Conservation (phyloP, 108 stramenopile species). For the Fragilariopsis cylindrus region DNA sequence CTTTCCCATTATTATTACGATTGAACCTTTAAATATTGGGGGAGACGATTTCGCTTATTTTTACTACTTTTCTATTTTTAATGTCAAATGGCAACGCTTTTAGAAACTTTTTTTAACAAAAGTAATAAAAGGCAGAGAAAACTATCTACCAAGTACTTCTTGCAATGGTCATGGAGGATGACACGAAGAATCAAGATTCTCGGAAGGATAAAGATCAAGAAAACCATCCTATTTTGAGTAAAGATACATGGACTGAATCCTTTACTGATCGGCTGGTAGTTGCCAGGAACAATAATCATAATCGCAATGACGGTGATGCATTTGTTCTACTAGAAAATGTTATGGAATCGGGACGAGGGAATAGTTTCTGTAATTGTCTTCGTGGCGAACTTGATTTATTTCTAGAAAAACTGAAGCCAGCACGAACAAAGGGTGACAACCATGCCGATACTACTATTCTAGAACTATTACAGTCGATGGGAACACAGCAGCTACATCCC, state of each 20-base stretch:
- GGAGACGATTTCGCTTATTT: too few relatives aligned
- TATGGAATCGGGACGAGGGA: not conserved
- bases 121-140: too few relatives aligned
- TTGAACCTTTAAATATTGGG: too few relatives aligned
- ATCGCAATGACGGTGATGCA: not conserved
- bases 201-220: not conserved
- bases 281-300: not conserved
- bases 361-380: constrained; percentile 17
- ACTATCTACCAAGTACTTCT: too few relatives aligned
- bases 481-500: not conserved
- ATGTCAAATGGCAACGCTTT: too few relatives aligned
- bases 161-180: too few relatives aligned
- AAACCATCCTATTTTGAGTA: not conserved
- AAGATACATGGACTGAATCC: not conserved
- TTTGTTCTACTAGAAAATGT: constrained; percentile 8
- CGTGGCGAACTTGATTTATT: constrained; percentile 24
- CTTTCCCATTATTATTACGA: too few relatives aligned
- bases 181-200: too few relatives aligned
- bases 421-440: constrained; percentile 34
- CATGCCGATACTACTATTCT: constrained; percentile 34
- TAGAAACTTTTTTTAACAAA: too few relatives aligned
- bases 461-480: not conserved
- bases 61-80: too few relatives aligned
- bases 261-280: constrained; percentile 6
- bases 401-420: constrained; percentile 28